Conservation (phyloP, 1,284 basidiomycete species). For the Puccinia coronata region DNA sequence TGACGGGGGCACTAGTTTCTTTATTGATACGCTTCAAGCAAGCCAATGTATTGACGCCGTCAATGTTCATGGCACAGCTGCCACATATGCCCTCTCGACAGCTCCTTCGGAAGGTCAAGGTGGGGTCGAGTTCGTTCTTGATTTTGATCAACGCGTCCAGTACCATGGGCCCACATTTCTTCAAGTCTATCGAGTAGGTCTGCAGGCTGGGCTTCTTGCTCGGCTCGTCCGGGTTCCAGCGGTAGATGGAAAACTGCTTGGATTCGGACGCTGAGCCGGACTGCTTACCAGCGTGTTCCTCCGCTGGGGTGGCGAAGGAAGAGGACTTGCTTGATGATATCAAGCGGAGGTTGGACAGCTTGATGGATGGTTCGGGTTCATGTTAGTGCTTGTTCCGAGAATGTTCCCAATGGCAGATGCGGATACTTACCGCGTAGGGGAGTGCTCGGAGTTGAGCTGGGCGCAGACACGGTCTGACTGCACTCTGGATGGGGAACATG, state of each 20-base stretch:
- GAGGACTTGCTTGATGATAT: slow-evolving; percentile 20
- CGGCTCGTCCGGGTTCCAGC: slow-evolving; percentile 87
- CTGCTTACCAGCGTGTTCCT: slow-evolving; percentile 34
- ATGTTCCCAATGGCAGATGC: too few species aligned
- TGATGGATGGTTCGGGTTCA: background rate
- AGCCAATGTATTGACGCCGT: slow-evolving; percentile 91
- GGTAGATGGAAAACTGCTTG: slow-evolving; percentile 48
- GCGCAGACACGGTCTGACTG: slow-evolving; percentile 23
- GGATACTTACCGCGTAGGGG: background rate
- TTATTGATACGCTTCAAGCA: slow-evolving; percentile 95
- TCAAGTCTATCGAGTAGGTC: slow-evolving; percentile 88
- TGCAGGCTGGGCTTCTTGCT: slow-evolving; percentile 87
- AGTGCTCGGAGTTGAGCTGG: background rate
- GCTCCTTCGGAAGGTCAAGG: slow-evolving; percentile 91
- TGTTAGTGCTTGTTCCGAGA: too few species aligned
- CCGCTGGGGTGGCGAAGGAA: slow-evolving; percentile 26
- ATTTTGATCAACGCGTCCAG: slow-evolving; percentile 96
- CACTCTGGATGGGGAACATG: background rate
- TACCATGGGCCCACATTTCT: slow-evolving; percentile 95
- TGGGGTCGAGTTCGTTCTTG: slow-evolving; percentile 97
- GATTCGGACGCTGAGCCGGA: background rate
- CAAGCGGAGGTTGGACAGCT: slow-evolving; percentile 10
- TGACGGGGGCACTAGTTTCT: slow-evolving; percentile 70
- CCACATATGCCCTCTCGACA: slow-evolving; percentile 99
- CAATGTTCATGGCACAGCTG: slow-evolving; percentile 98